Evolutionary conservation across 2,329 filamentous ascomycete genomes (phyloP), one percentile per base, ranked within the genome.

Genomic region (Penicillium frequentans): DNA sequence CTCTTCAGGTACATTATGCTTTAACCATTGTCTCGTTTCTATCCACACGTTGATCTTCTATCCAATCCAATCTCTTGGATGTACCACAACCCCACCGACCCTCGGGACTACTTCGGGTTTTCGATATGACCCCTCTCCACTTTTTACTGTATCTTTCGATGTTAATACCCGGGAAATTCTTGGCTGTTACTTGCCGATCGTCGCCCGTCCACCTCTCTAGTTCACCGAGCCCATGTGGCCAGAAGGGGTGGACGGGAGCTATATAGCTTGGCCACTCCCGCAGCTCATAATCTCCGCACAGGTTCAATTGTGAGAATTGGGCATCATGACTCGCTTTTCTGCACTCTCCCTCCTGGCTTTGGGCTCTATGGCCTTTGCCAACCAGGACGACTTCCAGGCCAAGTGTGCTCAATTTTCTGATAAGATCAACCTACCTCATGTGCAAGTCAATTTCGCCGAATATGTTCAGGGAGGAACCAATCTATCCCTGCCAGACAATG

Each of bases 391-490:
- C 5, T 72, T 72, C 19, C 58, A 68, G 21, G 53, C 57, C 5
- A 65, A 66, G 49, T 72, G 70, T 53, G 16, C 58, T 13, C 54
- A 55, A 11, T 71, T 72, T 27, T 63, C 52, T n/a, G 43, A 62
- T 45, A 63, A 63, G 31, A 68, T 72, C 13, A 31, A 69, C 26
- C 37, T 72, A 1, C 69, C 70, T 3, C 59, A 72, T 58, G 69
- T 71, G 13, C 65, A 63, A 14, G 68, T 72, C 19, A 71, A 72
- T 31, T 66, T 72, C 23, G 66, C 56, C 21, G 66, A 74, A 16
- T 75, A 72, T 54, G 65, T 79, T 1, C 50, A 68, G 5, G 70
- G 69, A 5, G 70, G 71, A 11, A 77, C 73, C 0, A 79, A 74
- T 24, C 52, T 79, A 16, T 68, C 67, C 2, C 66, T 79, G 35